Evolutionary conservation across 179 eudicot species (phyloP), one percentile per base, ranked within the genome.

Genomic region (Pouteria campechiana): DNA sequence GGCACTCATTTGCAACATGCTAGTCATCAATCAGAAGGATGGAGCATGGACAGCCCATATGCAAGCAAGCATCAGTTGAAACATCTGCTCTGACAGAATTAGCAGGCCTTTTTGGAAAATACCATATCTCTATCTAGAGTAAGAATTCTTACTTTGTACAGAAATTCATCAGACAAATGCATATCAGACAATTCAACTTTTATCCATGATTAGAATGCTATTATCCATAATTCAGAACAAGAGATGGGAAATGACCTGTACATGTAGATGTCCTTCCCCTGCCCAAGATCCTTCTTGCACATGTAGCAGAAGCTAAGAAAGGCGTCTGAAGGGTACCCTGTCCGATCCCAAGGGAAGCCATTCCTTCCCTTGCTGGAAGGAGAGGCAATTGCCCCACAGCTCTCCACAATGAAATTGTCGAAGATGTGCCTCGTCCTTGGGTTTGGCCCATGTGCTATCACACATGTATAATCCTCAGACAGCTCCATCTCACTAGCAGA

Each of bases 381-480:
- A 12, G 27, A 25, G 23, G 47, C 63, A 24, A 40, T 61, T 29
- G 25, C 65, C 7, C 67, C 84, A 48, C 61, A 61, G 41, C 75
- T 70, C 46, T 74, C 81, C 27, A 78, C 70, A 33, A 78, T 28
- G 24, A 81, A 78, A 53, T 78, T 68, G 50, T 70, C 86, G 25
- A 74, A 78, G 42, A 78, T 78, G 41, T 68, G 86, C 2, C 78
- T 78, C 8, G 78, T 78, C 32, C 25, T 74, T 24, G 81, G 78
- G 13, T 70, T 72, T 1, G 81, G 71, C 2, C 86, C 81, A 34
- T 64, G 62, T 2, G 81, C 58, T 6, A 78, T 78, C 41, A 78
- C 81, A 27, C 86, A 52, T 30, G 81, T 78, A 17, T 78, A 74
- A 20, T 78, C 86, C 75, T 78, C 86, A 12, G 78, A 68, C 5